These are phyloP conservation scores for Mycena capillaripes DNA, from an alignment of 768 basidiomycete species.

Conservation along the genomic window DNA sequence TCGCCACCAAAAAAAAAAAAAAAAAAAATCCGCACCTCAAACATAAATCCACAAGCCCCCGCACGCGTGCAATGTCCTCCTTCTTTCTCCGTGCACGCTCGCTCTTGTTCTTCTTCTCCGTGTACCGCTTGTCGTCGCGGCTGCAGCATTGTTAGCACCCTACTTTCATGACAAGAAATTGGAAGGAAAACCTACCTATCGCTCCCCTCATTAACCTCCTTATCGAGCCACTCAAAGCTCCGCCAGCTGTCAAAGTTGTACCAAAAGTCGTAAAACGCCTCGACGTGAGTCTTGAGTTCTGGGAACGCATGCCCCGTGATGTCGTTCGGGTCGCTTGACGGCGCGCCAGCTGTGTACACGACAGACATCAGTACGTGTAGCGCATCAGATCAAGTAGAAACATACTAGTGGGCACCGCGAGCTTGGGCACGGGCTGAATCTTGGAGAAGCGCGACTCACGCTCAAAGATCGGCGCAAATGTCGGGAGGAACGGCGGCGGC, in stretches of 20 bases:
- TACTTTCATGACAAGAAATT: neutral
- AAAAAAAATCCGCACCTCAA: constrained; percentile 56
- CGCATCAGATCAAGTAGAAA: neutral
- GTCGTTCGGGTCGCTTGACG: constrained; percentile 33
- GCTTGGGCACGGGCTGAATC: constrained; percentile 82
- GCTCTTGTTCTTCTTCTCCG: constrained; percentile 99
- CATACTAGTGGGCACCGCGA: constrained; percentile 63
- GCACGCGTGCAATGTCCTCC: constrained; percentile 93
- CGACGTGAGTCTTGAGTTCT: constrained; percentile 85
- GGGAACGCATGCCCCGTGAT: constrained; percentile 35
- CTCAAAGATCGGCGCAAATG: constrained; percentile 87
- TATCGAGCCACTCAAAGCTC: constrained; percentile 97
- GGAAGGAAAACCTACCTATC: constrained; percentile 74
- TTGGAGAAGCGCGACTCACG: constrained; percentile 95
- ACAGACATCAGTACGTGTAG: neutral
- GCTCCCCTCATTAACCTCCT: constrained; percentile 98
- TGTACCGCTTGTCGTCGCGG: constrained; percentile 98
- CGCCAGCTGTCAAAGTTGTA: constrained; percentile 99
- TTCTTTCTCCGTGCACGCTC: constrained; percentile 97
- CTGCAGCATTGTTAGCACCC: constrained; percentile 52
- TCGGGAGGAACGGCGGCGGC: constrained; percentile 72
- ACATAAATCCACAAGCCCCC: constrained; percentile 88
- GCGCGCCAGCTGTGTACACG: neutral
- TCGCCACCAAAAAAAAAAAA: no score
- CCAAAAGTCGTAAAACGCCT: constrained; percentile 98